phyloP scores from a whole-genome alignment of 2,329 filamentous ascomycete genomes.

The Cytospora leucostoma region DNA sequence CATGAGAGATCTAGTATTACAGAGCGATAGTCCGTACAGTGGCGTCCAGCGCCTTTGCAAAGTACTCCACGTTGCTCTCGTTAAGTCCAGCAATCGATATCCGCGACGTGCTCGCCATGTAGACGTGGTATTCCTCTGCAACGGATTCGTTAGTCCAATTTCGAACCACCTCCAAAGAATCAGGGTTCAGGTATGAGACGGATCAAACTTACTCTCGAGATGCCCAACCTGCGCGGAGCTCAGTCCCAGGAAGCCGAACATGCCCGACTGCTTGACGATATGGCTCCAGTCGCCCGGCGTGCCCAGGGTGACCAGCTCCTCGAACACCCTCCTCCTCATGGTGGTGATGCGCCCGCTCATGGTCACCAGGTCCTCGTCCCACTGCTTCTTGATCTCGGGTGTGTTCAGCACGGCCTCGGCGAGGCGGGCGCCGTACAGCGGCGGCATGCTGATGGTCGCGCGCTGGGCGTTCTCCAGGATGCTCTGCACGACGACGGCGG shows the following conservation, averaged over 20 bases:
- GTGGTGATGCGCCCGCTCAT: slow-evolving; percentile 41
- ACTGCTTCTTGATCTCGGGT: slow-evolving; percentile 35
- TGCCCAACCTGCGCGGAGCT: slow-evolving; percentile 47
- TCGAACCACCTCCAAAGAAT: neutral
- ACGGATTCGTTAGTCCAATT: slow-evolving; percentile 17
- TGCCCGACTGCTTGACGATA: slow-evolving; percentile 41
- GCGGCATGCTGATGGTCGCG: slow-evolving; percentile 40
- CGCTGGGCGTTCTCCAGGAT: slow-evolving; percentile 38
- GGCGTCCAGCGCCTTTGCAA: slow-evolving; percentile 33
- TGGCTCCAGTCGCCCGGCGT: slow-evolving; percentile 43
- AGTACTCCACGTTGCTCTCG: slow-evolving; percentile 38
- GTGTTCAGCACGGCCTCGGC: slow-evolving; percentile 38
- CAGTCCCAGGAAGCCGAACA: slow-evolving; percentile 51
- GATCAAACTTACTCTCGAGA: slow-evolving; percentile 35
- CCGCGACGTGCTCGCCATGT: slow-evolving; percentile 43
- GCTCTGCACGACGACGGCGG: slow-evolving; percentile 31
- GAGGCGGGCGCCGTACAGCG: slow-evolving; percentile 40
- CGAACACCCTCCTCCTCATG: slow-evolving; percentile 40
- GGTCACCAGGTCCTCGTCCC: slow-evolving; percentile 39
- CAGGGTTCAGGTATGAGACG: no score
- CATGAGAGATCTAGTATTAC: neutral
- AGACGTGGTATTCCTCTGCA: slow-evolving; percentile 40
- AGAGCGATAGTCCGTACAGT: slow-evolving; percentile 19
- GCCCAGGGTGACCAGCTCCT: slow-evolving; percentile 35
- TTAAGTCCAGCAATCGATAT: slow-evolving; percentile 45